Base-by-base conservation (phyloP, 257 asterid species). In the Agastache rugosa region DNA sequence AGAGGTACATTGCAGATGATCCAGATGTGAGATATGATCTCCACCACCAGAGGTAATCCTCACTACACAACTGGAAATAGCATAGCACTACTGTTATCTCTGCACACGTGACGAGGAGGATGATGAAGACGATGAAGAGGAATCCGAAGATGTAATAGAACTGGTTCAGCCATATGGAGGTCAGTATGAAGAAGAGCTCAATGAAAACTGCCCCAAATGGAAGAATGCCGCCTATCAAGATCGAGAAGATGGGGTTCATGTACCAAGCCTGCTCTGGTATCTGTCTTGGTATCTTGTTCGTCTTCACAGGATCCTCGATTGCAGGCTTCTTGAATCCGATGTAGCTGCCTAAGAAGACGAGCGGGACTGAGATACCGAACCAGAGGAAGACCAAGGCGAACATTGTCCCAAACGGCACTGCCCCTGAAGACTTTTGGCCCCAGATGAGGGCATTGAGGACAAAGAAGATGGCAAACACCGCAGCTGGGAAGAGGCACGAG, bases 41-140 rank as follows among this genome's bases (percentile, higher is more conserved):
- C 96, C 96, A 91, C 97, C 97, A 91, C 97, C 97, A 91, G 12
- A 79, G 78, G 45, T 91, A 91, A 15, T 91, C 97, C 77, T 89
- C 97, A 10, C 94, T 83, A 83, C 97, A 87, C n/a, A 91, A 72
- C 76, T 91, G 96, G 87, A 91, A 91, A 22, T 91, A 91, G 89
- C 97, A 91, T 7, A 91, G 90, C 53, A 89, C 97, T 0, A 91
- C 44, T 0, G 92, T 81, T 55, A 89, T 89, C 79, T 91, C 97
- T 0, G 96, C 92, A 25, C 96, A 89, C 6, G 96, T 89, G 67
- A 91, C 78, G 3, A 91, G 76, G 42, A 91, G 91, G 63, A 91
- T 89, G 68, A 77, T 14, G 61, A 89, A 83, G 34, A 91, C 97
- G 8, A 89, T 80, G 84, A 89, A 87, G 45, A 91, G 86, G 80